Percentiles rank a stretch among this genome's conserved stretches.
phyloP scores from a whole-genome alignment of 352 stramenopile genomes.

The Pythium rishiriense region DNA sequence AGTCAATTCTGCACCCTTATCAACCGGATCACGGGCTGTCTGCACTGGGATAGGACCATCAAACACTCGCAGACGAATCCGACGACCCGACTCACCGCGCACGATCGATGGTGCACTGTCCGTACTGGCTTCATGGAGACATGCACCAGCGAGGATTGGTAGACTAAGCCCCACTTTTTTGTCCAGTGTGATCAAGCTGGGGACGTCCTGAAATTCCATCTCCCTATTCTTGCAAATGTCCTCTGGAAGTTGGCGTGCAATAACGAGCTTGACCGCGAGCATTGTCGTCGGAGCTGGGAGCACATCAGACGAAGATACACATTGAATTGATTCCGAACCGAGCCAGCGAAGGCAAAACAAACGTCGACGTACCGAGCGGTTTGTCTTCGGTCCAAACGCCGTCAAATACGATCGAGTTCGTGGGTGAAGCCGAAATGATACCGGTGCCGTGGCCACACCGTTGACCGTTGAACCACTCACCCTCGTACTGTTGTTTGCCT shows the following conservation, averaged over 20 bases:
- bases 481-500: slow-evolving; percentile 39
- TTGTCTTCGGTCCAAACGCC: slow-evolving; percentile 23
- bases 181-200: slow-evolving; percentile 14
- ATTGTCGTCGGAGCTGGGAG: slow-evolving; percentile 1
- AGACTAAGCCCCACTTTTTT: slow-evolving; percentile 11
- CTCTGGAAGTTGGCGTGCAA: not conserved
- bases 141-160: slow-evolving; percentile 8
- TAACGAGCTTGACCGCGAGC: slow-evolving; percentile 13
- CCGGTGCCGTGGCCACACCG: slow-evolving; percentile 37
- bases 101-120: slow-evolving; percentile 18
- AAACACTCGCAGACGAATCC: slow-evolving; percentile 41
- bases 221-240: not conserved
- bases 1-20: not conserved
- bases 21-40: not conserved
- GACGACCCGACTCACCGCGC: slow-evolving; percentile 36
- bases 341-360: too few species aligned
- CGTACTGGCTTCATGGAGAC: slow-evolving; percentile 4
- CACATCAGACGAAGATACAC: not conserved
- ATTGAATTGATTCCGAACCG: too few species aligned
- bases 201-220: slow-evolving; percentile 14
- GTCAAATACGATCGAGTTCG: slow-evolving; percentile 7
- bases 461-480: slow-evolving; percentile 38
- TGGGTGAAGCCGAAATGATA: not conserved
- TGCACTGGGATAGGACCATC: slow-evolving; percentile 24
- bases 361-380: slow-evolving; percentile 7